Evolutionary conservation across 2,329 filamentous ascomycete genomes (phyloP).

Genomic region (Trichophyton equinum): DNA sequence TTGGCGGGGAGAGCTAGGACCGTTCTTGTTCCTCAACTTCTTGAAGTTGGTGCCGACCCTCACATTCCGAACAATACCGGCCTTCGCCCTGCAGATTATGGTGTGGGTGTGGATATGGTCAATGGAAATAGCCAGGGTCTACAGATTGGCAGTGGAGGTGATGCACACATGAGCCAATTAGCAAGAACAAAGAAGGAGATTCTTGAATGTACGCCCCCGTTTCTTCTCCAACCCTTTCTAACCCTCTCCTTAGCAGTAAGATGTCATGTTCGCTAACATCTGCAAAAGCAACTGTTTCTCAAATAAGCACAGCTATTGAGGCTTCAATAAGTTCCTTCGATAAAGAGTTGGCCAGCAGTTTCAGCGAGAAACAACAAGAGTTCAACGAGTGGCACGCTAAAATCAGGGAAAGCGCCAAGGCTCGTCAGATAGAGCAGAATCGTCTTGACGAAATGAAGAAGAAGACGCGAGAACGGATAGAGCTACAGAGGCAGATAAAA

Average conservation of each 20-base stretch:
- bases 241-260: not conserved
- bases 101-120: constrained; percentile 60
- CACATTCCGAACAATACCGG: constrained; percentile 82
- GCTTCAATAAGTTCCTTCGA: constrained; percentile 69
- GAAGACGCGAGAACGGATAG: constrained; percentile 51
- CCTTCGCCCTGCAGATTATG: constrained; percentile 83
- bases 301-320: constrained; percentile 53
- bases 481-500: constrained; percentile 54
- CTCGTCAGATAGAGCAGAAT: constrained; percentile 64
- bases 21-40: constrained; percentile 89
- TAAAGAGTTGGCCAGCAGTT: constrained; percentile 63
- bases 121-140: constrained; percentile 28
- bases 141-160: constrained; percentile 35
- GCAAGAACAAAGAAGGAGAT: constrained; percentile 36
- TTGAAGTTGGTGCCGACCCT: constrained; percentile 92
- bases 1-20: constrained; percentile 89
- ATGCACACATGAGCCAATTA: constrained; percentile 33
- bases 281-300: constrained; percentile 25
- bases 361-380: constrained; percentile 69
- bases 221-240: not conserved
- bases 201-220: constrained; percentile 27
- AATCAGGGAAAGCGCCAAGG: constrained; percentile 66
- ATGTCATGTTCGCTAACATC: constrained; percentile 23
- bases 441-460: constrained; percentile 58
- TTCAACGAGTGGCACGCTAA: constrained; percentile 72